phyloP scores from a whole-genome alignment of 495 filamentous ascomycete genomes.

The Penicillium subrubescens region DNA sequence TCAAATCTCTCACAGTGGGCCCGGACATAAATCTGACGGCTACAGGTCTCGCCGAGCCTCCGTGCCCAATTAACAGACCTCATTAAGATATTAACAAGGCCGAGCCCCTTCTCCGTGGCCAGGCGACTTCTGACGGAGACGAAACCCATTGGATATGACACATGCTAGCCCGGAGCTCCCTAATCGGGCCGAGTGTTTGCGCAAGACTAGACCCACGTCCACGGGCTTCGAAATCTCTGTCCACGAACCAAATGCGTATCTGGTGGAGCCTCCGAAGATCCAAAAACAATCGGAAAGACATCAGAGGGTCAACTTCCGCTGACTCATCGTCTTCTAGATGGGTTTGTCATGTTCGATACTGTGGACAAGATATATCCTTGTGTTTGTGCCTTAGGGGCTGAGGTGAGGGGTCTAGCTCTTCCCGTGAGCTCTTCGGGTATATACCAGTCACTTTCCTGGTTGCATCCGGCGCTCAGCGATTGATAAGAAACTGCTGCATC shows the following conservation, averaged over 20 bases:
- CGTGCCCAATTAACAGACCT: not conserved
- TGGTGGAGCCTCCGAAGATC: not conserved
- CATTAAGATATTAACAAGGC: not conserved
- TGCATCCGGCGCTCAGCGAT: not conserved
- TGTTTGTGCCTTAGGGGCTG: not conserved
- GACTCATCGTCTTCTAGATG: not conserved
- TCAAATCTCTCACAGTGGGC: not conserved
- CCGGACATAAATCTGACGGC: not conserved
- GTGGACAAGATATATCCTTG: not conserved
- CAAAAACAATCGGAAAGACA: not conserved
- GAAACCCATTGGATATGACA: not conserved
- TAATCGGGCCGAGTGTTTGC: not conserved
- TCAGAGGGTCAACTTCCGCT: not conserved
- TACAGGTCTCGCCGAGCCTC: not conserved
- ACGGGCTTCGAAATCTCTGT: not conserved
- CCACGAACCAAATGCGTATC: not conserved
- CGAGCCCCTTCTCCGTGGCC: not conserved
- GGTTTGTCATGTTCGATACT: not conserved
- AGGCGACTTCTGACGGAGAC: not conserved
- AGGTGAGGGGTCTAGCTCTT: not conserved
- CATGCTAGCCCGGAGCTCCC: not conserved
- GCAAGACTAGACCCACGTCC: not conserved
- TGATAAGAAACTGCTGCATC: not conserved
- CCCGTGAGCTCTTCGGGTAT: not conserved
- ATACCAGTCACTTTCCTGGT: not conserved